phyloP scores from a whole-genome alignment of 2,329 filamentous ascomycete species.

The Byssoonygena ceratinophila region DNA sequence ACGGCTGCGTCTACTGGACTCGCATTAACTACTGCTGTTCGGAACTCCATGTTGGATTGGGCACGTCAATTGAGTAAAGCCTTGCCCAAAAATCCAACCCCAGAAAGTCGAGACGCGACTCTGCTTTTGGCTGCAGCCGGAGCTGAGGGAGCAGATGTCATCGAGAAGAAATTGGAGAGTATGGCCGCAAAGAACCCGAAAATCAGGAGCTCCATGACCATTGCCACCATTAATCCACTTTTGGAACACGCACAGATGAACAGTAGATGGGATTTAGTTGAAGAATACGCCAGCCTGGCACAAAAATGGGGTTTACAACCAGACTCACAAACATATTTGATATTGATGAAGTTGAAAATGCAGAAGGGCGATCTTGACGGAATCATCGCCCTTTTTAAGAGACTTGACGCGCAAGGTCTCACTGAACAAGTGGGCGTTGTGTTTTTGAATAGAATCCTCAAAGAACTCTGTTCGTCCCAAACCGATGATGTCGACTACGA shows the following conservation, averaged over 20 bases:
- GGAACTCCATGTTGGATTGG: conserved; percentile 52
- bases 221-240: conserved; percentile 64
- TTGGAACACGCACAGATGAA: conserved; percentile 61
- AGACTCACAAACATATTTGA: conserved; percentile 58
- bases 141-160: conserved; percentile 60
- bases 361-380: conserved; percentile 60
- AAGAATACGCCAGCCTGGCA: conserved; percentile 60
- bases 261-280: conserved; percentile 59
- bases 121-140: conserved; percentile 65
- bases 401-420: conserved; percentile 41
- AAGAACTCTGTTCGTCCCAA: conserved; percentile 48
- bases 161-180: conserved; percentile 60
- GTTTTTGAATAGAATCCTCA: conserved; percentile 58
- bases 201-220: conserved; percentile 47
- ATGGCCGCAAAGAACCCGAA: conserved; percentile 45
- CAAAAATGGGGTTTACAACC: conserved; percentile 54
- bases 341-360: conserved; percentile 69
- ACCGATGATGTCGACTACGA: conserved; percentile 61
- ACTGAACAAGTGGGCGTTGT: conserved; percentile 50
- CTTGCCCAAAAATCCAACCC: conserved; percentile 37
- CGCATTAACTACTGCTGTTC: conserved; percentile 51
- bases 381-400: conserved; percentile 45
- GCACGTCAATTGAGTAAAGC: conserved; percentile 50
- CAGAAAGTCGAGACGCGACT: conserved; percentile 58
- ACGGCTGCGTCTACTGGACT: conserved; percentile 42